phyloP scores from a whole-genome alignment of 495 filamentous ascomycete genomes.

The Penicillium crystallinum region DNA sequence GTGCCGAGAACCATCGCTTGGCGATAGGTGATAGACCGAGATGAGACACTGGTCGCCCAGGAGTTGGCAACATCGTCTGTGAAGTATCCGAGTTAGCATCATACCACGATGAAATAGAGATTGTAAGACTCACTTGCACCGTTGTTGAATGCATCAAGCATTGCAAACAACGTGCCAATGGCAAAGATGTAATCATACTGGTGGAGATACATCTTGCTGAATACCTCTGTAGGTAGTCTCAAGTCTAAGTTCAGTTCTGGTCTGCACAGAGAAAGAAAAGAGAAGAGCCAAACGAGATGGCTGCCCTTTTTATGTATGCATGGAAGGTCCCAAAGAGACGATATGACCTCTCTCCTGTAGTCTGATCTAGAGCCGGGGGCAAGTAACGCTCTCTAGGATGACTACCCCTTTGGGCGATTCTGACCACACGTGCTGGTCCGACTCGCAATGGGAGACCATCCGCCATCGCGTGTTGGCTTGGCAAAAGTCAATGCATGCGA shows the following conservation, averaged over 20 bases:
- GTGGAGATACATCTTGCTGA: conserved; percentile 47
- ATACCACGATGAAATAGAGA: not conserved
- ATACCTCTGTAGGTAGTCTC: not conserved
- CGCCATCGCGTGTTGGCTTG: not conserved
- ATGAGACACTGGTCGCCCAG: conserved; percentile 66
- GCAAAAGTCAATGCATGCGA: not conserved
- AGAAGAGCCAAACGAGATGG: not conserved
- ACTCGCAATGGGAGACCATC: conserved; percentile 4
- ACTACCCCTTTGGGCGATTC: not conserved
- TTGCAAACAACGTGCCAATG: conserved; percentile 71
- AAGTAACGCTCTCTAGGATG: not conserved
- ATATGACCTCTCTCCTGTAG: not conserved
- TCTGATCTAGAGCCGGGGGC: not conserved
- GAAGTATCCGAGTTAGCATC: not conserved
- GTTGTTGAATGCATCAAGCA: conserved; percentile 69
- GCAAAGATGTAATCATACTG: conserved; percentile 68
- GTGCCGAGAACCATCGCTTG: conserved; percentile 65
- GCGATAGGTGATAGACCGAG: conserved; percentile 58
- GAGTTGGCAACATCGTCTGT: conserved; percentile 73
- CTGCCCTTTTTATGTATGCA: conserved; percentile 8
- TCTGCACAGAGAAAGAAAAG: conserved; percentile 1
- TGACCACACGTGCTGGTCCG: conserved; percentile 3
- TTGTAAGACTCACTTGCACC: conserved; percentile 49
- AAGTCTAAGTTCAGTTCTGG: not conserved
- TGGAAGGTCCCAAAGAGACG: not conserved